These are phyloP conservation scores for Cutaneotrichosporon sp. DNA, from an alignment of 1,284 basidiomycete species.

Conservation along the genomic window DNA sequence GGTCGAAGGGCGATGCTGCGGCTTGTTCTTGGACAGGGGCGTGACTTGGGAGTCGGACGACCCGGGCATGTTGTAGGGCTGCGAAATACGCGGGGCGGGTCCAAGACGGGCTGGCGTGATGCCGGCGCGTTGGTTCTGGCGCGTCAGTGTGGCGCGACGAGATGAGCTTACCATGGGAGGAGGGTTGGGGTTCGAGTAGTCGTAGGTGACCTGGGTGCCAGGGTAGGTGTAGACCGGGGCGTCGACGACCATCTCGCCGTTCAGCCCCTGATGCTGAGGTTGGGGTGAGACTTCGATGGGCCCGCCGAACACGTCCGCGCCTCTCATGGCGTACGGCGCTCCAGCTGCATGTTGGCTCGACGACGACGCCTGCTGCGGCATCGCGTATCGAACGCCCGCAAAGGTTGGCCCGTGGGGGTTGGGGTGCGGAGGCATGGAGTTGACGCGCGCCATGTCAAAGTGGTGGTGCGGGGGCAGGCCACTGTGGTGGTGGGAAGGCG, in stretches of 20 bases:
- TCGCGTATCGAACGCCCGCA: background rate
- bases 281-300: background rate
- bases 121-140: conserved; percentile 17
- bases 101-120: conserved; percentile 50
- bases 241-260: background rate
- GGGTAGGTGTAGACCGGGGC: background rate
- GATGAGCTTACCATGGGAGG: background rate
- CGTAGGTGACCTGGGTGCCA: background rate
- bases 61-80: conserved; percentile 34
- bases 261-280: background rate
- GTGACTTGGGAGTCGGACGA: conserved; percentile 20
- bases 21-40: conserved; percentile 8
- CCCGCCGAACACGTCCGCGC: background rate
- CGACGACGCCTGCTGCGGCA: background rate
- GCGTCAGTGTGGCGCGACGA: background rate
- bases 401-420: background rate
- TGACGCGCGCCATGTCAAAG: background rate
- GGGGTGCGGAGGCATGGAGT: background rate
- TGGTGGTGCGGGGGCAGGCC: background rate
- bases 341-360: background rate
- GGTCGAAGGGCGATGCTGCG: conserved; percentile 15
- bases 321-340: background rate
- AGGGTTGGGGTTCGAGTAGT: conserved; percentile 14
- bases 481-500: background rate
- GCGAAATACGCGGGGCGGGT: conserved; percentile 39